Conservation (phyloP, 345 rosid genomes). For the Jatropha curcas region DNA sequence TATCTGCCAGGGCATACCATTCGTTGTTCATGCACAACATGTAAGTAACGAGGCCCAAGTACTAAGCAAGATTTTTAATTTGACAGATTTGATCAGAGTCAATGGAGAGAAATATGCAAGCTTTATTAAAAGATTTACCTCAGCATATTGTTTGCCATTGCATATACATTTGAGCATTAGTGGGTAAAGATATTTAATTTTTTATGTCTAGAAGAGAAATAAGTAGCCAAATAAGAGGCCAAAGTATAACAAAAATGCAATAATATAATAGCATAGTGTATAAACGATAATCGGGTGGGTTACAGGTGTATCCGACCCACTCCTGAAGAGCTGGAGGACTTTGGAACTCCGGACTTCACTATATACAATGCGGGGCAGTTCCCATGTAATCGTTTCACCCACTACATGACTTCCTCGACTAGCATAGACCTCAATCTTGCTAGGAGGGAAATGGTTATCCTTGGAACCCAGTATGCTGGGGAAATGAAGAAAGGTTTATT, state of each 20-base stretch:
- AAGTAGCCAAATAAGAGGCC: conserved; percentile 1
- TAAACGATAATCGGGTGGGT: conserved; percentile 46
- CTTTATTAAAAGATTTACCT: not conserved
- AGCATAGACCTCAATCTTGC: conserved; percentile 89
- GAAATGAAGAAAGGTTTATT: conserved; percentile 99
- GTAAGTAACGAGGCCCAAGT: conserved; percentile 47
- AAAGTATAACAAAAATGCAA: conserved; percentile 8
- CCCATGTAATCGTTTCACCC: conserved; percentile 97
- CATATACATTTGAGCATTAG: not conserved
- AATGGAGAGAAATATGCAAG: not conserved
- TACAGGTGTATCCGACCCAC: conserved; percentile 99
- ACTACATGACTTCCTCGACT: conserved; percentile 98
- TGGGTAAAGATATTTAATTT: not conserved
- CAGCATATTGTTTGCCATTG: not conserved
- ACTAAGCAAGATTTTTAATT: not conserved
- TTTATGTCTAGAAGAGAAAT: not conserved
- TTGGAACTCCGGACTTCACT: conserved; percentile 97
- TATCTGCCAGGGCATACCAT: conserved; percentile 97
- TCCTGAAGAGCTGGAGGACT: conserved; percentile 89
- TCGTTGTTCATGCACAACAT: conserved; percentile 98
- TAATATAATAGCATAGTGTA: conserved; percentile 43
- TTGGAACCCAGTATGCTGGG: conserved; percentile 96
- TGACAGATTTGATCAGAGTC: not conserved
- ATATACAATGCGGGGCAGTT: conserved; percentile 97
- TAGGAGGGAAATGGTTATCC: conserved; percentile 98